Conservation (phyloP, 2,329 filamentous ascomycete genomes). For the Colletotrichum limetticola region DNA sequence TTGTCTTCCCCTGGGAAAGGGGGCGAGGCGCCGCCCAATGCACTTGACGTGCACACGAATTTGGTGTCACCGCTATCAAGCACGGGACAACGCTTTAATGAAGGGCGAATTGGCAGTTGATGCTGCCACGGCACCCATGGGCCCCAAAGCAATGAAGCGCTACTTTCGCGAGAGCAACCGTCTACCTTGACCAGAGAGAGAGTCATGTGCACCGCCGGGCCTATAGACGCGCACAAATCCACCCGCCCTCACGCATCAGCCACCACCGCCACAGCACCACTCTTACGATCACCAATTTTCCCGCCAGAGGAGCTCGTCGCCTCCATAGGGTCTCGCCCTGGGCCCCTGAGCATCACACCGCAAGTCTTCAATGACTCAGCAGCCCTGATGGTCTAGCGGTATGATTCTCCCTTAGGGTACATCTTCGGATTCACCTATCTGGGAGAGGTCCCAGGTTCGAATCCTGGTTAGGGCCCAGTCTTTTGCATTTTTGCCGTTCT, state of each 20-base stretch:
- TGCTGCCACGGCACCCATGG: neutral
- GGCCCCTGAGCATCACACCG: neutral
- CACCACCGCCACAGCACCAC: too few relatives aligned
- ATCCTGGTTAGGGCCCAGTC: conserved; percentile 18
- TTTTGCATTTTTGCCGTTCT: neutral
- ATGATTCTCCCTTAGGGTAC: conserved; percentile 21
- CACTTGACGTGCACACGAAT: neutral
- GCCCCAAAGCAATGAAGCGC: too few relatives aligned
- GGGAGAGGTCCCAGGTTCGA: conserved; percentile 25
- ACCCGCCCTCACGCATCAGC: too few relatives aligned
- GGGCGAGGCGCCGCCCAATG: neutral
- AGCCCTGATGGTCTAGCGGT: conserved; percentile 25
- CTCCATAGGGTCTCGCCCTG: too few relatives aligned
- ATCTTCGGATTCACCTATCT: neutral
- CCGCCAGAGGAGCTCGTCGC: too few relatives aligned
- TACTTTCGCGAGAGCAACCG: too few relatives aligned
- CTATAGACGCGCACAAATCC: too few relatives aligned
- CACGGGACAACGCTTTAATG: neutral
- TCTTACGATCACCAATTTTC: too few relatives aligned
- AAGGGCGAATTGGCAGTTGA: neutral
- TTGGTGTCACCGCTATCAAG: neutral
- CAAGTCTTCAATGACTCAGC: neutral
- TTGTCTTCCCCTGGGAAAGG: neutral
- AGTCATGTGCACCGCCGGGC: too few relatives aligned
- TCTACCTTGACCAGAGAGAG: too few relatives aligned